Base-by-base conservation (phyloP, 345 rosid genomes). In the Luvunga scandens region DNA sequence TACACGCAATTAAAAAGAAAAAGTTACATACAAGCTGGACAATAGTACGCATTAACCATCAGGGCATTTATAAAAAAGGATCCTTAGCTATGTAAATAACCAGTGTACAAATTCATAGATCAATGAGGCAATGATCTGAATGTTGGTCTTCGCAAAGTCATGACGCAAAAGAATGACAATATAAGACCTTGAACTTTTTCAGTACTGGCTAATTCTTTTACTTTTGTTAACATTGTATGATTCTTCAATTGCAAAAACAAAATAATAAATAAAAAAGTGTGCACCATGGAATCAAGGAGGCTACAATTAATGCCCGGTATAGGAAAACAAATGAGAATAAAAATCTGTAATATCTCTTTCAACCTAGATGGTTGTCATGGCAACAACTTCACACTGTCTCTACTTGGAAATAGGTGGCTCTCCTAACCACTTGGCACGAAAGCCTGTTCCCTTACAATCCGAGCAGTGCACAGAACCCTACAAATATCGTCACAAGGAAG, bases 401-500 rank as follows among this genome's bases (percentile, higher is more conserved):
- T 91, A 84, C 76, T 85, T 86, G 19, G 87, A 73, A 63, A 84
- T 77, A 2, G 92, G 88, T 82, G 94, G 94, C 80, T 89, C 79
- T 75, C 87, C 93, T 89, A 95, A 86, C 98, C 99, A 95, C 84
- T 89, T 90, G 71, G 99, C 99, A n/a, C 97, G 97, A 82, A 91
- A 95, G 3, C 99, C 94, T 2, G 99, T 95, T 84, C 97, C 99
- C 82, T 95, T 87, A 76, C 99, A 93, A 83, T 91, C 91, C 2
- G 82, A 75, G 82, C 97, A 92, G 85, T 88, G 75, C 42, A 74
- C 84, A 7, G 90, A 89, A 18, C 98, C 99, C 97, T 95, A 84
- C n/a, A 72, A 50, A 53, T 78, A 81, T 30, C 28, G 76, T 63
- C 34, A 78, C 64, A 36, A 45, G 25, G 0, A 66, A 25, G 39